A percentile compares a stretch with the other conserved stretches of the same genome.
Conservation (phyloP, 1,284 basidiomycete species). For the Porogramme epimiltina region DNA sequence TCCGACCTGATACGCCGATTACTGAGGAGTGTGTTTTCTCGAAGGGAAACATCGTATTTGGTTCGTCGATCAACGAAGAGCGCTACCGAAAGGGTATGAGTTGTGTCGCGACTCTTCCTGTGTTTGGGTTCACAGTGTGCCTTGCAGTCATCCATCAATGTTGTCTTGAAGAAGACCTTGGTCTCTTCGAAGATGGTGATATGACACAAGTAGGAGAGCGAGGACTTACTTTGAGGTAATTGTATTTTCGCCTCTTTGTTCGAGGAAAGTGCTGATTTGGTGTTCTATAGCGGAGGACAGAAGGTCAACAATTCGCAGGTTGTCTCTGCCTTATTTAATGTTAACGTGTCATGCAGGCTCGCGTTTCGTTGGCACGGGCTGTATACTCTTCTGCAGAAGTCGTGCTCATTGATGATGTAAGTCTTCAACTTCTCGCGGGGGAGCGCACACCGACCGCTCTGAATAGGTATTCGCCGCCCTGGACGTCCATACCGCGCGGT, state of each 20-base stretch:
- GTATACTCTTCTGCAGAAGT: constrained; percentile 64
- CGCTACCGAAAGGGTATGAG: constrained; percentile 43
- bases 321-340: too few species aligned
- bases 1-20: not conserved
- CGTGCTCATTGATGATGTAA: constrained; percentile 62
- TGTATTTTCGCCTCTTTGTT: constrained; percentile 40
- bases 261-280: constrained; percentile 34
- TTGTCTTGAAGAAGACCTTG: constrained; percentile 61
- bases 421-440: too few species aligned
- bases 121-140: constrained; percentile 18
- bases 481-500: constrained; percentile 69
- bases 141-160: constrained; percentile 61
- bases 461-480: constrained; percentile 44
- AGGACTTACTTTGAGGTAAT: constrained; percentile 53
- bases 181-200: constrained; percentile 71
- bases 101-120: not conserved
- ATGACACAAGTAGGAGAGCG: constrained; percentile 70
- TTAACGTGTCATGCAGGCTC: constrained; percentile 49
- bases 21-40: not conserved
- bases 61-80: constrained; percentile 41
- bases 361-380: constrained; percentile 73
- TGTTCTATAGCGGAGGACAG: constrained; percentile 56
- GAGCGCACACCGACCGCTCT: too few species aligned
- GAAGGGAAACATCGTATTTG: constrained; percentile 46
- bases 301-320: constrained; percentile 37